Conservation (phyloP, 2,329 filamentous ascomycete genomes). For the Thielaviopsis populi region DNA sequence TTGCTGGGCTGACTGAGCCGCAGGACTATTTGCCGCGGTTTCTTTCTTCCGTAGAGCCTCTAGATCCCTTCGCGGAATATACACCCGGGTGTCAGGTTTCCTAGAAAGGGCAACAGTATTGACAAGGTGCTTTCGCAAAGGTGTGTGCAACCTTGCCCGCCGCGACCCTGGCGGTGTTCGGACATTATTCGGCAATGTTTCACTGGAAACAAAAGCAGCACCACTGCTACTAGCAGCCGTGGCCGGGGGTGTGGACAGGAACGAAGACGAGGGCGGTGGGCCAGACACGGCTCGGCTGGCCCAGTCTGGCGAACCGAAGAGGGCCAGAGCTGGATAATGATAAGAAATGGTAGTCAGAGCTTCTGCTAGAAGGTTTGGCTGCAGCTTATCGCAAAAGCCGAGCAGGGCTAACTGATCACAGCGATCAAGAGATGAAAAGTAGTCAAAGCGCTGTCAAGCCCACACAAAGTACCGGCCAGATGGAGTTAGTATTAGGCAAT, state of each 20-base stretch:
- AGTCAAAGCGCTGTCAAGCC: conserved; percentile 25
- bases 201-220: background rate
- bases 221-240: background rate
- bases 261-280: background rate
- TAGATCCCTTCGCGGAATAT: conserved; percentile 10
- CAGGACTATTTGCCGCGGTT: background rate
- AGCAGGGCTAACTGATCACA: conserved; percentile 29
- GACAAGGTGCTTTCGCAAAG: conserved; percentile 9
- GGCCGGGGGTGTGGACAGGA: background rate
- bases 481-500: conserved; percentile 12
- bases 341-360: conserved; percentile 30
- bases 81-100: conserved; percentile 4
- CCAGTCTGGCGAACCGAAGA: conserved; percentile 31
- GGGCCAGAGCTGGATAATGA: conserved; percentile 29
- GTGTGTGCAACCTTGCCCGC: conserved; percentile 6
- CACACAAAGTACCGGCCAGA: background rate
- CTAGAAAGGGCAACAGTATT: conserved; percentile 14
- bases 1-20: background rate
- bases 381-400: conserved; percentile 28
- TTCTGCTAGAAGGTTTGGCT: conserved; percentile 29
- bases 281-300: conserved; percentile 18
- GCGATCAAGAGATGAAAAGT: conserved; percentile 27
- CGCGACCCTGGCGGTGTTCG: conserved; percentile 4
- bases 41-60: conserved; percentile 5
- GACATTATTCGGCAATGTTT: conserved; percentile 1